Evolutionary conservation across 1,284 basidiomycete genomes (phyloP).

Genomic region (Ustilago bromivora): DNA sequence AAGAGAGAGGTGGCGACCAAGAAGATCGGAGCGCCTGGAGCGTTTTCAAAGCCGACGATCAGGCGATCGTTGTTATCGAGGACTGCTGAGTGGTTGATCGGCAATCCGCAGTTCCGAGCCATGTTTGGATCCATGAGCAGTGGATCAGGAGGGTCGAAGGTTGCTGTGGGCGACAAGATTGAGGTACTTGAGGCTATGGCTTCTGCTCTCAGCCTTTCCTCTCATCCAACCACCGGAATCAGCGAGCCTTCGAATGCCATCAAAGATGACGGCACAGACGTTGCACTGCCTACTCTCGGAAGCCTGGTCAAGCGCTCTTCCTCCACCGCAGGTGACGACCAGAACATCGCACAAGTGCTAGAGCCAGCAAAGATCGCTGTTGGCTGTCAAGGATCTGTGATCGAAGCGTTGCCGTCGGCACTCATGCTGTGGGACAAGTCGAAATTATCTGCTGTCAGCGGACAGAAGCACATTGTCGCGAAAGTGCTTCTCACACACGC

Average conservation of each 20-base stretch:
- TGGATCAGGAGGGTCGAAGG: background rate
- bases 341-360: constrained; percentile 29
- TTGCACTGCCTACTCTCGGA: constrained; percentile 17
- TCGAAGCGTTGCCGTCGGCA: constrained; percentile 49
- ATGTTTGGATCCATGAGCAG: constrained; percentile 19
- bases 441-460: constrained; percentile 54
- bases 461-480: constrained; percentile 52
- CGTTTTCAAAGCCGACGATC: constrained; percentile 3
- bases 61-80: constrained; percentile 30
- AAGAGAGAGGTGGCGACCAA: background rate
- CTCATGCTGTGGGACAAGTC: constrained; percentile 65
- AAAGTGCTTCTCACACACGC: constrained; percentile 50
- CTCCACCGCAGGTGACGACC: background rate
- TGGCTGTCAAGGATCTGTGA: constrained; percentile 57
- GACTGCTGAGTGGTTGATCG: constrained; percentile 34
- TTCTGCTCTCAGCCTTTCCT: constrained; percentile 20
- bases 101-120: constrained; percentile 41
- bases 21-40: background rate
- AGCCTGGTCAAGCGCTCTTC: constrained; percentile 9
- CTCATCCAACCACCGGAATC: too few species aligned
- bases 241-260: background rate
- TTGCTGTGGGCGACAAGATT: constrained; percentile 33
- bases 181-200: constrained; percentile 40
- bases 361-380: constrained; percentile 52
- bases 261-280: background rate